phyloP scores from a whole-genome alignment of 2,329 filamentous ascomycete species.

The Ceratocystis cubensis region DNA sequence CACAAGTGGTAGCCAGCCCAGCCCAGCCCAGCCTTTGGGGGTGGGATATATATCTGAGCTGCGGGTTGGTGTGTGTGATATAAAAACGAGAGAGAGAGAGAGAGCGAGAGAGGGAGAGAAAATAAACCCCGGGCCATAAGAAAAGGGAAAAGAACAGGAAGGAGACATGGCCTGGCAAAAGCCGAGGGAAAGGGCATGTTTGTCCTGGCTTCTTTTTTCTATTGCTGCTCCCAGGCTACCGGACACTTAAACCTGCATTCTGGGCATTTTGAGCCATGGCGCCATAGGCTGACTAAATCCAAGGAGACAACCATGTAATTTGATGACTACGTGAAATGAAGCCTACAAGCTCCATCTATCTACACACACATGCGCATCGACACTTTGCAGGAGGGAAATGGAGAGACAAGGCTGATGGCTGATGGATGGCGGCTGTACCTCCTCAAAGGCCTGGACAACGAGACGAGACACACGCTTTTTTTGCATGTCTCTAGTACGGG shows the following conservation, averaged over 20 bases:
- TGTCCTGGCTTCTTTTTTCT: neutral
- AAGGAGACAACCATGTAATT: neutral
- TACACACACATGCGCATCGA: no score
- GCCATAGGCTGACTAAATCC: slow-evolving; percentile 12
- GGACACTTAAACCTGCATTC: slow-evolving; percentile 20
- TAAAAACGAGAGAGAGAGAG: neutral
- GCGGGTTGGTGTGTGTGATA: neutral
- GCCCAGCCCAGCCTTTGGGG: no score
- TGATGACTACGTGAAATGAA: no score
- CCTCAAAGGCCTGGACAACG: no score
- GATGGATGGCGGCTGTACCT: no score
- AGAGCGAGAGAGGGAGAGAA: neutral
- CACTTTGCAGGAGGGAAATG: no score
- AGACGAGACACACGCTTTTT: no score
- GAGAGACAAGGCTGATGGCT: no score
- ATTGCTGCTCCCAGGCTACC: slow-evolving; percentile 13
- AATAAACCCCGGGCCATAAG: neutral
- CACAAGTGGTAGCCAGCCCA: neutral
- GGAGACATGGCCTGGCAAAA: neutral
- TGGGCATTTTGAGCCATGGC: slow-evolving; percentile 20
- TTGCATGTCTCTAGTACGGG: no score
- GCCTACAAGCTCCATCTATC: no score
- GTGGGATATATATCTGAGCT: no score
- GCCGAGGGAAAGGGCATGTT: neutral
- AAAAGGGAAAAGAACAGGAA: slow-evolving; percentile 8